Percentiles rank a stretch among this genome's conserved stretches.
phyloP scores from a whole-genome alignment of 2,329 filamentous ascomycete genomes.

The Lecanicillium sp. region DNA sequence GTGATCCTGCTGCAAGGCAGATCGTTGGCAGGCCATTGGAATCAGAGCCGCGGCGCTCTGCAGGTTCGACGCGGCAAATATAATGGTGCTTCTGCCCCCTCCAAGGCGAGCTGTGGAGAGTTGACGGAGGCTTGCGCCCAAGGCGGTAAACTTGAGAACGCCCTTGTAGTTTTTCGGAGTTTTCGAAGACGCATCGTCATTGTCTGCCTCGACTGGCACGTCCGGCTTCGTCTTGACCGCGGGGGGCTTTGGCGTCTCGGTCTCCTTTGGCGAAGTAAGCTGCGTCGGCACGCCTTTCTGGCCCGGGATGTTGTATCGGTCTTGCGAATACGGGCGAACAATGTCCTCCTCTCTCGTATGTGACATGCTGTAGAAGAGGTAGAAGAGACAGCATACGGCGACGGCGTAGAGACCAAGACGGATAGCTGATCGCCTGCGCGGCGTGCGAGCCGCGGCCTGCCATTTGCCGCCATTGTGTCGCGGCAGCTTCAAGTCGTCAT shows the following conservation, averaged over 20 bases:
- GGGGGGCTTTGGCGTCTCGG: neutral
- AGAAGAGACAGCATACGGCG: conserved; percentile 48
- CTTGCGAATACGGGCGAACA: conserved; percentile 8
- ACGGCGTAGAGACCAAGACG: conserved; percentile 43
- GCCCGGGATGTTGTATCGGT: neutral
- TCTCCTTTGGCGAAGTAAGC: conserved; percentile 7
- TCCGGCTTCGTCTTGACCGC: conserved; percentile 7
- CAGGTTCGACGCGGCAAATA: conserved; percentile 73
- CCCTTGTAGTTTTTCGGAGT: conserved; percentile 64
- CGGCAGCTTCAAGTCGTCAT: conserved; percentile 43
- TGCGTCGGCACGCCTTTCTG: neutral
- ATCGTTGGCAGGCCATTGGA: conserved; percentile 85
- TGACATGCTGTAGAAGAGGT: conserved; percentile 43
- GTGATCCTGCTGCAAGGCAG: conserved; percentile 56
- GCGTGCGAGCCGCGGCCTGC: conserved; percentile 36
- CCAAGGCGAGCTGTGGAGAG: conserved; percentile 39
- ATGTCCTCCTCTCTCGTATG: conserved; percentile 8
- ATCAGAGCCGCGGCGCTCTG: conserved; percentile 67
- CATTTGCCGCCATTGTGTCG: conserved; percentile 29
- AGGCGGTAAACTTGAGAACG: conserved; percentile 59
- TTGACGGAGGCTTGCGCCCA: conserved; percentile 51
- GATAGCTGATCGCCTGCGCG: conserved; percentile 47
- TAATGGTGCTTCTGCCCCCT: conserved; percentile 55
- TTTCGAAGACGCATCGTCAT: conserved; percentile 24
- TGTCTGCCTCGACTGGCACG: conserved; percentile 17